phyloP scores from a whole-genome alignment of 2,329 filamentous ascomycete genomes.

The Berkeleyomyces basicola region DNA sequence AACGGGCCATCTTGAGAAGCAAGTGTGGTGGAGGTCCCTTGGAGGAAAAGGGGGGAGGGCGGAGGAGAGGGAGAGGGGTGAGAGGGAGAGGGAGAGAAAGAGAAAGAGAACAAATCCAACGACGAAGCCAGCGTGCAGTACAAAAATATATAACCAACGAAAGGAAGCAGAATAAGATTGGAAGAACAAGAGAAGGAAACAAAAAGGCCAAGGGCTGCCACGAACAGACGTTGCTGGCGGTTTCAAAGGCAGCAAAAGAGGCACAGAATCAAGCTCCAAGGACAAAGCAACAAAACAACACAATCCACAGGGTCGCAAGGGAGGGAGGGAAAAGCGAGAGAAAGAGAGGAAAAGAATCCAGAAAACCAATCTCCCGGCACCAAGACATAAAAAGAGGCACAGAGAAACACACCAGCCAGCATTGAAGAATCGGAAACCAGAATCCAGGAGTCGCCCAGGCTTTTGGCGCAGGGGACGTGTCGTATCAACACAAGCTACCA shows the following conservation, averaged over 20 bases:
- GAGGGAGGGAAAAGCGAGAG: not conserved
- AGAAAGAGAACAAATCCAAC: not conserved
- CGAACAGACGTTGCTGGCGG: not conserved
- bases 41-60: not conserved
- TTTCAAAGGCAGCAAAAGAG: not conserved
- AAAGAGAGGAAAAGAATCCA: not conserved
- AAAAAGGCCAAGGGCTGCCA: not conserved
- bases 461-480: not conserved
- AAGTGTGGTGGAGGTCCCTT: not conserved
- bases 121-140: not conserved
- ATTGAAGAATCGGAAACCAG: not conserved
- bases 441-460: not conserved
- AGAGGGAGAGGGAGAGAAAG: not conserved
- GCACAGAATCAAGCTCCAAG: not conserved
- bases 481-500: not conserved
- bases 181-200: not conserved
- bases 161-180: not conserved
- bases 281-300: not conserved
- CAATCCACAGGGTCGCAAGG: not conserved
- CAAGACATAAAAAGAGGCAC: not conserved
- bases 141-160: not conserved
- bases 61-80: not conserved
- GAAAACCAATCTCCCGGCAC: not conserved
- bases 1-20: slow-evolving; percentile 4
- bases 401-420: not conserved